Percentiles rank a stretch among this genome's conserved stretches.
These are phyloP conservation scores for Yamadazyma kitorensis DNA, from an alignment of 805 yeast species.

Conservation along the genomic window DNA sequence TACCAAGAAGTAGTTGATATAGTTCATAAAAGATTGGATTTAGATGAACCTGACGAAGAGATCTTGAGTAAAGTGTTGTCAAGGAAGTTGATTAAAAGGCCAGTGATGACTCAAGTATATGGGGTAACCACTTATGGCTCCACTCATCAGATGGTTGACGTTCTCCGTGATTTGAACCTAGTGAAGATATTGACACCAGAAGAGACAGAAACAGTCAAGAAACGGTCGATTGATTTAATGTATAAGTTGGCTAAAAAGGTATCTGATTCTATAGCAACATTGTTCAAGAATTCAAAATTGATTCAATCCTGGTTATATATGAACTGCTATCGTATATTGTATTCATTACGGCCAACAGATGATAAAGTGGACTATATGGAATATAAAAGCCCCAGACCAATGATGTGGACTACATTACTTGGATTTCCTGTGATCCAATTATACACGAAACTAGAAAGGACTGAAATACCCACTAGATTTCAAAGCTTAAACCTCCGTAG, in stretches of 20 bases:
- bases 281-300: constrained; percentile 30
- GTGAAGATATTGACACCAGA: neutral
- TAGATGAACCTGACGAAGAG: constrained; percentile 12
- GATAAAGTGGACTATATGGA: constrained; percentile 17
- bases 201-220: constrained; percentile 5
- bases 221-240: constrained; percentile 6
- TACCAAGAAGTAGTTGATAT: constrained; percentile 29
- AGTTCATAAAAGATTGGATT: constrained; percentile 17
- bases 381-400: constrained; percentile 24
- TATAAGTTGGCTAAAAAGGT: constrained; percentile 20
- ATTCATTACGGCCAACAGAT: no score
- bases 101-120: constrained; percentile 46
- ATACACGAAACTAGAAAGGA: constrained; percentile 18
- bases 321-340: constrained; percentile 29
- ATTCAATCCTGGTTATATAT: constrained; percentile 36
- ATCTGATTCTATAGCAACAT: constrained; percentile 23
- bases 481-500: neutral
- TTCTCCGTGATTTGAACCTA: constrained; percentile 7
- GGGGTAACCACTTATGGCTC: constrained; percentile 43
- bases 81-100: constrained; percentile 38
- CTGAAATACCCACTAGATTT: neutral
- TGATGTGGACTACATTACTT: constrained; percentile 41
- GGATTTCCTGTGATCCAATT: constrained; percentile 42
- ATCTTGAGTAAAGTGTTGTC: constrained; percentile 17
- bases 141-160: constrained; percentile 25